Evolutionary conservation across 176 grass and related monocot species (phyloP), one percentile per base, ranked within the genome.

Genomic region (Zoysia japonica): DNA sequence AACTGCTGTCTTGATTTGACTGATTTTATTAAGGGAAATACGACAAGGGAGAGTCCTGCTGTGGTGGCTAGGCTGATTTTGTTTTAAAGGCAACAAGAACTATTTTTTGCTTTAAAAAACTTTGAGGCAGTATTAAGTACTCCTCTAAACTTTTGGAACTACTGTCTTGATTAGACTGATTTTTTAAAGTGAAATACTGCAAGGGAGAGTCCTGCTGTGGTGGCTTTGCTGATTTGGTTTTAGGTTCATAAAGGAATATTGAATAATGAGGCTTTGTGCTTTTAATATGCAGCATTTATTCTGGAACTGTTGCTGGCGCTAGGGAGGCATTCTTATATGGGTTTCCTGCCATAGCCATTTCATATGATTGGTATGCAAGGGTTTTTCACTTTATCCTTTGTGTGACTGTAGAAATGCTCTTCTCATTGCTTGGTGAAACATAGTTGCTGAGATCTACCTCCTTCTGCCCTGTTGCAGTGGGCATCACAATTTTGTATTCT

Each of bases 271-370:
- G 12, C 45, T 4, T 90, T 74, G 40, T 83, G 50, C 48, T 74
- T 82, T 76, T 57, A 55, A 63, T 92, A 55, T 95, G 72, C 82
- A 99, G 92, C 61, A 43, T 95, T 67, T 99, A 99, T 76, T 95
- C 92, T 89, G 96, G 92, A 80, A 99, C 96, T 65, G 92, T 97
- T 79, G 93, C 90, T 61, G 93, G 88, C 89, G 92, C 96, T 59
- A 90, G 96, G 71, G 96, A 99, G 80, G 96, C 96, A 75, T 93
- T 99, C 87, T 79, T 99, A 11, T 82, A 87, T 75, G 92, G 90
- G 41, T 51, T 95, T 77, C 92, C 92, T 82, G 76, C 96, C 82
- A 61, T 99, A 85, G 39, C 96, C 57, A 89, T 99, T 83, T 99
- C 92, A 72, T 89, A 95, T 81, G 85, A 99, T 78, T 99, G 96